A percentile compares a stretch with the other conserved stretches of the same genome.
Conservation (phyloP, 116 monocot species). For the Phalaenopsis hybrid region DNA sequence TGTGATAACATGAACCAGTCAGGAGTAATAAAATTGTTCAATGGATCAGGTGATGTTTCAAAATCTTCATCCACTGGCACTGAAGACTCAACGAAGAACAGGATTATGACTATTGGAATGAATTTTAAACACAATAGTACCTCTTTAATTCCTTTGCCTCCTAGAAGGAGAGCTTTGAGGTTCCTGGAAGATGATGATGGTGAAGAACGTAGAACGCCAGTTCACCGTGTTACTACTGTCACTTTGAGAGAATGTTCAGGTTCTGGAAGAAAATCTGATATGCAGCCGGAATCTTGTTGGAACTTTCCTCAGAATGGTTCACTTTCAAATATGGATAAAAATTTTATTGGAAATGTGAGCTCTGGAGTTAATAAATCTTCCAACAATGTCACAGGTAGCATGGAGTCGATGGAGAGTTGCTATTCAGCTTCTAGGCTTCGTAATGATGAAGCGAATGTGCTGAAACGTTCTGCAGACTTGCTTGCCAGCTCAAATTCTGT, state of each 20-base stretch:
- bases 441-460: constrained; percentile 20
- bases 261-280: constrained; percentile 6
- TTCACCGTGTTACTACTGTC: constrained; percentile 30
- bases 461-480: constrained; percentile 9
- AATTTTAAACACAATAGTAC: constrained; percentile 8
- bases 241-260: constrained; percentile 15
- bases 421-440: constrained; percentile 15
- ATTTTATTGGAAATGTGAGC: constrained; percentile 10
- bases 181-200: constrained; percentile 40
- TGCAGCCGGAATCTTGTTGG: constrained; percentile 10
- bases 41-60: constrained; percentile 5
- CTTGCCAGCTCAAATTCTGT: constrained; percentile 14
- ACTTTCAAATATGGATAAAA: background rate
- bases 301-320: constrained; percentile 7
- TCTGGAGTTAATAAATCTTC: constrained; percentile 15
- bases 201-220: constrained; percentile 52
- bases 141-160: constrained; percentile 9
- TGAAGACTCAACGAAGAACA: background rate
- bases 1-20: background rate
- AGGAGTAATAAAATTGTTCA: background rate
- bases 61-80: background rate
- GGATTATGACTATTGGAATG: background rate
- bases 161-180: constrained; percentile 46
- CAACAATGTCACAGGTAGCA: constrained; percentile 5
- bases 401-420: constrained; percentile 4